A percentile compares a stretch with the other conserved stretches of the same genome.
These are phyloP conservation scores for Murraya koenigii DNA, from an alignment of 345 rosid species.

Conservation along the genomic window DNA sequence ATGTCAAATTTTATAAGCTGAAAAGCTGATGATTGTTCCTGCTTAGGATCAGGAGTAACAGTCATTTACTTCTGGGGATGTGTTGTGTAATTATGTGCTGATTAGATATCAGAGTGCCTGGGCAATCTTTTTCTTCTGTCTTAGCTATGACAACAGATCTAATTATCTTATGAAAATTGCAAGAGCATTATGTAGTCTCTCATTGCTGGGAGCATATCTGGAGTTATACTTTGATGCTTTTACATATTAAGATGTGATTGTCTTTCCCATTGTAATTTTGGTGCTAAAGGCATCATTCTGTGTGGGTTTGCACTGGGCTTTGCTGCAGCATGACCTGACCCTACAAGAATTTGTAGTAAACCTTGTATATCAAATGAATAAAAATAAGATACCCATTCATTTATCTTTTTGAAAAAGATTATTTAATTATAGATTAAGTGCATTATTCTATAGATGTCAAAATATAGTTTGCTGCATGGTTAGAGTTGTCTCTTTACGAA, in stretches of 20 bases:
- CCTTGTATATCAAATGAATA: background rate
- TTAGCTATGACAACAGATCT: background rate
- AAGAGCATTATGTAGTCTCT: background rate
- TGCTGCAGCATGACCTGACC: background rate
- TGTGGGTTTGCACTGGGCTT: background rate
- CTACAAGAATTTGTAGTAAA: background rate
- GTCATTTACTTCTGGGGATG: background rate
- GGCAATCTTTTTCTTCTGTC: background rate
- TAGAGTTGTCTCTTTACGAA: background rate
- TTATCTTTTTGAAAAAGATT: background rate
- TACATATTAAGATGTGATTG: background rate
- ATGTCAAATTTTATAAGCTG: conserved; percentile 11
- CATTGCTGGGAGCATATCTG: background rate
- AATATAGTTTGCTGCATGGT: background rate
- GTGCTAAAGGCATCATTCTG: background rate
- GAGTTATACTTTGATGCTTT: background rate
- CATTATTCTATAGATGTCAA: background rate
- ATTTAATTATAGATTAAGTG: background rate
- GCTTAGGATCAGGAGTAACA: background rate
- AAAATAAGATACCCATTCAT: background rate
- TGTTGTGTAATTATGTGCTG: background rate
- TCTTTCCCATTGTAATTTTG: conserved; percentile 6
- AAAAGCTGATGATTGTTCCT: conserved; percentile 2
- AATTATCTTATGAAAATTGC: background rate
- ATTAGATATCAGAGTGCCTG: background rate